Evolutionary conservation across 139 green algal genomes (phyloP).

Genomic region (Volvox reticuliferus): DNA sequence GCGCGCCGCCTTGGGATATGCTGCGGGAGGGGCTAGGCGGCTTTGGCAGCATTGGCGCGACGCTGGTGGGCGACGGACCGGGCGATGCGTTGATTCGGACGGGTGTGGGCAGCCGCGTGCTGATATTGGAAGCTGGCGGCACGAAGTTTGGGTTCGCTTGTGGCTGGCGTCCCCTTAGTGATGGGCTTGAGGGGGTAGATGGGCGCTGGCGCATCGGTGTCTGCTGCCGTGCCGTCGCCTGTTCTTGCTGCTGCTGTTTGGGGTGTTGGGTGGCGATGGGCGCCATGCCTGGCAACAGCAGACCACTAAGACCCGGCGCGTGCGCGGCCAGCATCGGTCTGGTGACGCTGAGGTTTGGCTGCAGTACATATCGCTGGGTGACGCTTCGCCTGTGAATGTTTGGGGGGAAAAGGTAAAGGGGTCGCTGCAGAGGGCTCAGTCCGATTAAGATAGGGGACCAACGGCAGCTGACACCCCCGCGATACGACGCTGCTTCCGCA

Average conservation of each 20-base stretch:
- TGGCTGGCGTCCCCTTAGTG: background rate
- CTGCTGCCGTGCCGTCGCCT: background rate
- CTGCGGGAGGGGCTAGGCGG: slow-evolving; percentile 21
- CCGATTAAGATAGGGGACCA: too few species aligned
- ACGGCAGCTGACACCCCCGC: too few species aligned
- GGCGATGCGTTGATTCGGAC: slow-evolving; percentile 24
- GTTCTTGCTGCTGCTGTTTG: background rate
- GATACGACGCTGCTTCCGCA: background rate
- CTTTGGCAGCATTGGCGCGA: background rate
- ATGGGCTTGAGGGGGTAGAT: slow-evolving; percentile 16
- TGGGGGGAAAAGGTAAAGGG: too few species aligned
- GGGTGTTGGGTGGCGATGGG: background rate
- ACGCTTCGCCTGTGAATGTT: background rate
- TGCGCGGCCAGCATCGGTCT: background rate
- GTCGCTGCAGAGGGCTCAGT: too few species aligned
- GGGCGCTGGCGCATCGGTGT: background rate
- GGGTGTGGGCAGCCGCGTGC: slow-evolving; percentile 23
- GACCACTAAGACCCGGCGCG: background rate
- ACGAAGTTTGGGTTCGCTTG: slow-evolving; percentile 35
- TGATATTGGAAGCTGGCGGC: background rate
- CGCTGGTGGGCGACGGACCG: background rate
- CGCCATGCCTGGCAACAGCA: slow-evolving; percentile 1
- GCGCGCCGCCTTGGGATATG: background rate
- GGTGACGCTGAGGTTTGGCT: slow-evolving; percentile 19
- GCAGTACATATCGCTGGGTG: slow-evolving; percentile 6